Base-by-base conservation (phyloP, 129 eudicot species). In the Pulicaria dysenterica region DNA sequence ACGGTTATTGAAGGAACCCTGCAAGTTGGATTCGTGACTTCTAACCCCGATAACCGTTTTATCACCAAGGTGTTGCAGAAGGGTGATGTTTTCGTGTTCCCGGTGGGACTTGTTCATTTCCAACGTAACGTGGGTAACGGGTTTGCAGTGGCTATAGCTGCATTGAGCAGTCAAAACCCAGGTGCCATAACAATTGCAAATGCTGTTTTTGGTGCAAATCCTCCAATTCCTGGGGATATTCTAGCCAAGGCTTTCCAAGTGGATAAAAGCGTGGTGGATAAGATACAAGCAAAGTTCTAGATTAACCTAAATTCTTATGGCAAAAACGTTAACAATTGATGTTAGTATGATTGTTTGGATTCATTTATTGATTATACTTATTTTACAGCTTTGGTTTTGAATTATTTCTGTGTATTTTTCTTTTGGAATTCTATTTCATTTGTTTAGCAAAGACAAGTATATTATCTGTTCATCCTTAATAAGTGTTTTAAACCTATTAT, bases 21-120 rank as follows among this genome's bases (percentile, higher is more conserved):
- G 7, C 42, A 66, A 64, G 80, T 77, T 3, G 83, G 86, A 8
- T 77, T 82, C 47, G 80, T 77, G 7, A 77, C 86, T 6, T 82
- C 85, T 34, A 77, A 72, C 53, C 85, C 85, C 7, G 79, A 73
- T 24, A 72, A 82, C 43, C 79, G 83, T 8, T 56, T 67, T 15
- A 54, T 82, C 51, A 42, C 80, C 5, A 82, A 82, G 50, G 74
- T 82, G 8, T 77, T 82, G 24, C 64, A 73, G 47, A 82, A 73
- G 77, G 86, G 86, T 39, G 86, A 82, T 73, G 83, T 82, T 0
- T 82, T 77, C 7, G 86, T 82, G 45, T 73, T 82, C 50, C 86
- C 86, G 0, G 74, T 73, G 2, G 86, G 86, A 48, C 83, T 77
- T 41, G 73, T 77, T 31, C 83, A 82, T 56, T 82, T 67, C 73